These are phyloP conservation scores for Rhizoclosmatium hyalinum DNA, from an alignment of 371 early-diverging fungal genomes.

Conservation along the genomic window DNA sequence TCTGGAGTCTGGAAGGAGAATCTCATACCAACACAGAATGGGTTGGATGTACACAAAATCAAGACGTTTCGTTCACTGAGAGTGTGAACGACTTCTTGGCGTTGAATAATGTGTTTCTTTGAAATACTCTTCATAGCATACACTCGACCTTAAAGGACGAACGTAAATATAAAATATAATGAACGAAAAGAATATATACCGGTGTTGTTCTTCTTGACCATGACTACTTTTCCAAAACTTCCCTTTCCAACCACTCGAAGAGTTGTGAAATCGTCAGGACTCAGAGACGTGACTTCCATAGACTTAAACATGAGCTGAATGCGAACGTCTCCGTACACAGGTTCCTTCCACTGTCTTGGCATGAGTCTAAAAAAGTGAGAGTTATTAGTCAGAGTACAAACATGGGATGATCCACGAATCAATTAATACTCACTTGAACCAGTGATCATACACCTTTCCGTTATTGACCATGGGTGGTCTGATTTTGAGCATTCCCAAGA, in stretches of 20 bases:
- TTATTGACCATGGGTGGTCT: slow-evolving; percentile 54
- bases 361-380: slow-evolving; percentile 26
- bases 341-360: slow-evolving; percentile 59
- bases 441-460: slow-evolving; percentile 70
- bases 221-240: slow-evolving; percentile 83
- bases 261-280: slow-evolving; percentile 73
- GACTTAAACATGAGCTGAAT: slow-evolving; percentile 66
- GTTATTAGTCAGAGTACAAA: not conserved
- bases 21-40: slow-evolving; percentile 91
- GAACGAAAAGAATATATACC: slow-evolving; percentile 2
- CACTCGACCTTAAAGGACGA: slow-evolving; percentile 48
- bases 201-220: slow-evolving; percentile 65
- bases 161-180: not conserved
- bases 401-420: not conserved
- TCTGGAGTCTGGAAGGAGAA: slow-evolving; percentile 79
- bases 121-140: slow-evolving; percentile 86
- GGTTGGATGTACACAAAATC: slow-evolving; percentile 61
- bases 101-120: slow-evolving; percentile 74
- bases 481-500: slow-evolving; percentile 70
- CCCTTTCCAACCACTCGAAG: slow-evolving; percentile 81
- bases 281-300: slow-evolving; percentile 57
- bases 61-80: slow-evolving; percentile 84
- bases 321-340: slow-evolving; percentile 71
- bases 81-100: slow-evolving; percentile 75
- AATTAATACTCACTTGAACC: slow-evolving; percentile 49